Percentiles rank a stretch among this genome's conserved stretches.
Evolutionary conservation across 345 rosid genomes (phyloP).

Genomic region (Leavenworthia alabamica): DNA sequence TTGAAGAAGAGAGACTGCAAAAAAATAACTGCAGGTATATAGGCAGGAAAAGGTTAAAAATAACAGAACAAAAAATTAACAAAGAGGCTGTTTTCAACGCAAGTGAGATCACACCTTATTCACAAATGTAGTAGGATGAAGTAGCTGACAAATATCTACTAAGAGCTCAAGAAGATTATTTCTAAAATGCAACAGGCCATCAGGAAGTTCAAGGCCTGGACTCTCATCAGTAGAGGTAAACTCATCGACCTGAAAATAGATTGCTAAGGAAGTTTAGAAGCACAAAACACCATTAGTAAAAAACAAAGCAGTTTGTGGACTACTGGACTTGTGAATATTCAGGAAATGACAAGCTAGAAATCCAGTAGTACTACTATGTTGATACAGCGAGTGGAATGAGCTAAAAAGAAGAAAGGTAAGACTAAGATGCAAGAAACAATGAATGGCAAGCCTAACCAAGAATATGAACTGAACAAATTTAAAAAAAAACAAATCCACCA

Average conservation of each 20-base stretch:
- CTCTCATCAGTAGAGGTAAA: conserved; percentile 54
- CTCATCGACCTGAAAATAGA: conserved; percentile 67
- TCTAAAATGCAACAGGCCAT: conserved; percentile 76
- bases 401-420: not conserved
- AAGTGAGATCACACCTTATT: conserved; percentile 59
- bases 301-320: too few species aligned
- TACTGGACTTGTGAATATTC: not conserved
- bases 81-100: not conserved
- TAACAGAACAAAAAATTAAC: not conserved
- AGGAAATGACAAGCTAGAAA: not conserved
- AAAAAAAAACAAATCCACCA: not conserved
- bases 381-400: not conserved
- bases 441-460: not conserved
- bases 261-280: conserved; percentile 19
- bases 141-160: conserved; percentile 86
- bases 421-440: conserved; percentile 2
- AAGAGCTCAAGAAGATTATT: conserved; percentile 80
- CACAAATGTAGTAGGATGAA: conserved; percentile 52
- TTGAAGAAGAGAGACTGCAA: conserved; percentile 55
- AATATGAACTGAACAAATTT: not conserved
- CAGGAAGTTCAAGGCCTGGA: conserved; percentile 62
- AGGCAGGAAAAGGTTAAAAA: not conserved
- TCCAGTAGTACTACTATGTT: not conserved
- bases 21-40: conserved; percentile 49
- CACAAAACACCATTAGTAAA: conserved; percentile 5